phyloP scores from a whole-genome alignment of 2,329 filamentous ascomycete species.

The Fusarium sp. region DNA sequence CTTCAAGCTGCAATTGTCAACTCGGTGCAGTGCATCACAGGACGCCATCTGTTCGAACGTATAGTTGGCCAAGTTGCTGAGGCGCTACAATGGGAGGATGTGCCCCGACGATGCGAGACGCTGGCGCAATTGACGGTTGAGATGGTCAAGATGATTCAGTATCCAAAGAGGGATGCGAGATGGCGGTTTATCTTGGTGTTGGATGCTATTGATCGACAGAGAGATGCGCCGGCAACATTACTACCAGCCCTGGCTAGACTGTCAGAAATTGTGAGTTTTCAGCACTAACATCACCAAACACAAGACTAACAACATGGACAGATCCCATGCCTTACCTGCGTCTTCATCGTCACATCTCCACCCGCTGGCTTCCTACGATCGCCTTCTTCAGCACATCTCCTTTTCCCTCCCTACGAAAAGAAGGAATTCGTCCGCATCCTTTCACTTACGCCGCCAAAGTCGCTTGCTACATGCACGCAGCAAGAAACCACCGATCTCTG shows the following conservation, averaged over 20 bases:
- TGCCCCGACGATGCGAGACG: constrained; percentile 79
- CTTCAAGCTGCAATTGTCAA: constrained; percentile 73
- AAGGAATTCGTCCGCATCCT: constrained; percentile 83
- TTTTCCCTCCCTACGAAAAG: constrained; percentile 88
- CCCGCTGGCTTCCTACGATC: constrained; percentile 77
- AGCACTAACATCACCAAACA: constrained; percentile 18
- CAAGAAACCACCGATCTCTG: constrained; percentile 76
- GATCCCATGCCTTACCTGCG: constrained; percentile 81
- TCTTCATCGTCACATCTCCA: constrained; percentile 82
- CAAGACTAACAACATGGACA: constrained; percentile 52
- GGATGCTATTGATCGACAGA: constrained; percentile 87
- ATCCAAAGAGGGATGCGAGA: constrained; percentile 51
- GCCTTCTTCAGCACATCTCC: constrained; percentile 78
- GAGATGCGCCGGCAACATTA: constrained; percentile 82
- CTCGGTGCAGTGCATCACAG: constrained; percentile 81
- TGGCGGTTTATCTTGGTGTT: constrained; percentile 84
- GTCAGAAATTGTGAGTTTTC: constrained; percentile 76
- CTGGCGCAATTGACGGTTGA: constrained; percentile 81
- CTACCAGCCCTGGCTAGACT: constrained; percentile 84
- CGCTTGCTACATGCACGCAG: constrained; percentile 63
- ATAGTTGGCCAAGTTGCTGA: constrained; percentile 70
- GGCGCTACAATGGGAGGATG: constrained; percentile 61
- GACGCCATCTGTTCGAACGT: constrained; percentile 80
- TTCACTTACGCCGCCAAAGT: constrained; percentile 61
- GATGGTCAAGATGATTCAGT: constrained; percentile 72